phyloP scores from a whole-genome alignment of 768 basidiomycete species.

The Strobilomyces dryophilus region DNA sequence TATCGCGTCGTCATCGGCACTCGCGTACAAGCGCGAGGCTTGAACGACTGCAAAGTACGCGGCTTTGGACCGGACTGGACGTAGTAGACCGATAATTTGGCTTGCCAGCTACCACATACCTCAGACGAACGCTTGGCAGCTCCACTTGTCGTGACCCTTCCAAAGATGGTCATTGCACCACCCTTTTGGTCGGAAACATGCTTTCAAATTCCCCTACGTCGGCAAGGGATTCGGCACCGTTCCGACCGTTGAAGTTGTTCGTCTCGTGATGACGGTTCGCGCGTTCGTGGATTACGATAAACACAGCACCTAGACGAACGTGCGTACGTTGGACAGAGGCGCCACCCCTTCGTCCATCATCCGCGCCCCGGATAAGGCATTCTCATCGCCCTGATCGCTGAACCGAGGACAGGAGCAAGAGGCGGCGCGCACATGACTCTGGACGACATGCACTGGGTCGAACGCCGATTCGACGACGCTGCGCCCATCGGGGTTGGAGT shows the following conservation, averaged over 20 bases:
- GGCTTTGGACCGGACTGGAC: too few species aligned
- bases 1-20: not conserved
- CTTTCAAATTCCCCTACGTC: too few species aligned
- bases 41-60: too few species aligned
- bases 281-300: too few species aligned
- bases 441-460: slow-evolving; percentile 68
- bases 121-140: not conserved
- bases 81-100: not conserved
- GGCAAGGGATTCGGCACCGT: too few species aligned
- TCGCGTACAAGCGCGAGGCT: too few species aligned
- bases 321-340: too few species aligned
- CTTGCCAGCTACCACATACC: not conserved
- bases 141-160: not conserved
- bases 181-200: too few species aligned
- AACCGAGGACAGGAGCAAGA: not conserved
- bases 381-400: slow-evolving; percentile 36
- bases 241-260: too few species aligned
- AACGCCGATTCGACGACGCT: slow-evolving; percentile 57
- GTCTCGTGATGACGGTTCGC: too few species aligned
- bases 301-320: too few species aligned
- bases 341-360: too few species aligned
- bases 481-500: slow-evolving; percentile 67
- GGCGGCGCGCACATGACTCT: slow-evolving; percentile 60
- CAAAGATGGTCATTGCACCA: not conserved
- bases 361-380: slow-evolving; percentile 49